phyloP scores from a whole-genome alignment of 176 grass and related monocot genomes.

The Bromus sterilis region DNA sequence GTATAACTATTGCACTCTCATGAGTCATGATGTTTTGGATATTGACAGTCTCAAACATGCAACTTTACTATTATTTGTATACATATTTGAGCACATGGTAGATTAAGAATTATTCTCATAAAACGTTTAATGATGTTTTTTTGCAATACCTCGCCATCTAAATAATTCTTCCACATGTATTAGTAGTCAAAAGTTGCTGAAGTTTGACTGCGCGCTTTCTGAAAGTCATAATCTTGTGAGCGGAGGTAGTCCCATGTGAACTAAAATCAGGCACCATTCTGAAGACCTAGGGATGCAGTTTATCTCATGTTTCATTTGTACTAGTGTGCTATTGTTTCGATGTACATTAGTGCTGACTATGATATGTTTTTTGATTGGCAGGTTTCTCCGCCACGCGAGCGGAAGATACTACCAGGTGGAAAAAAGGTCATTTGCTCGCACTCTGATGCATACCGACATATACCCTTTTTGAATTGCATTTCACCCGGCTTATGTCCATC shows the following conservation, averaged over 20 bases:
- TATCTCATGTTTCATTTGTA: not conserved
- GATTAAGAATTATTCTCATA: not conserved
- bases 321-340: not conserved
- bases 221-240: not conserved
- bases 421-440: conserved; percentile 26
- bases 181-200: not conserved
- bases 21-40: not conserved
- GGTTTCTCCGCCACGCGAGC: conserved; percentile 28
- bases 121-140: not conserved
- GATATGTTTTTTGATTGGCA: conserved; percentile 5
- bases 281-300: not conserved
- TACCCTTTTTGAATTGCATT: not conserved
- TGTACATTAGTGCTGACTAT: conserved; percentile 1
- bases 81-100: not conserved
- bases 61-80: not conserved
- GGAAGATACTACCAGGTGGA: conserved; percentile 37
- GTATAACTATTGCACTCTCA: not conserved
- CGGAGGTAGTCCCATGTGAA: not conserved
- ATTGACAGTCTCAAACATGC: not conserved
- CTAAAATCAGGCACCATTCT: not conserved
- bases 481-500: not conserved
- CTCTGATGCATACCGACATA: not conserved
- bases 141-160: not conserved
- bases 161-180: not conserved
- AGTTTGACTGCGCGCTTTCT: not conserved